These are phyloP conservation scores for Climacium dendroides DNA, from an alignment of 225 moss, liverwort and hornwort genomes.

Conservation along the genomic window DNA sequence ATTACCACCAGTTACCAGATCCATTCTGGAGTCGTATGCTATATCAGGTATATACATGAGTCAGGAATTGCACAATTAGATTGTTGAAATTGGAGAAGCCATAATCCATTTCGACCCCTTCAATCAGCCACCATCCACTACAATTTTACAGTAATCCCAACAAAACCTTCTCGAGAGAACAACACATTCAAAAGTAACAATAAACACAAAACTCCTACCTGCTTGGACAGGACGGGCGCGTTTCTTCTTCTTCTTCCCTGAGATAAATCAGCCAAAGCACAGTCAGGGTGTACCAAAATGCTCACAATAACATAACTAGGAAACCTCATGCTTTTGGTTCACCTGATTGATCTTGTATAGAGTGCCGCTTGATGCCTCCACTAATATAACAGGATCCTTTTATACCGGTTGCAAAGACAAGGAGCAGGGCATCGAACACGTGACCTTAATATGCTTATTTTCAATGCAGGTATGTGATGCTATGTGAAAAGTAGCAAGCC, in stretches of 20 bases:
- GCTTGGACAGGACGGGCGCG: slow-evolving; percentile 77
- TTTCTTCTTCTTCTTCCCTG: slow-evolving; percentile 99
- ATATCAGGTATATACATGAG: slow-evolving; percentile 1
- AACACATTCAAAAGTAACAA: slow-evolving; percentile 1
- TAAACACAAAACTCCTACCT: slow-evolving; percentile 51
- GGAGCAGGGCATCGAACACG: slow-evolving; percentile 11
- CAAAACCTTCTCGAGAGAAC: not conserved
- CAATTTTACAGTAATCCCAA: not conserved
- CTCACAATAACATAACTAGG: slow-evolving; percentile 22
- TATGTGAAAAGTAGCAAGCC: slow-evolving; percentile 29
- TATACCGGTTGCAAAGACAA: slow-evolving; percentile 17
- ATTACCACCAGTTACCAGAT: not conserved
- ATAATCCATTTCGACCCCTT: slow-evolving; percentile 2
- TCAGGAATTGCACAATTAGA: slow-evolving; percentile 13
- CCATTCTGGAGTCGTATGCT: not conserved
- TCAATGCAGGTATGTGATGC: slow-evolving; percentile 37
- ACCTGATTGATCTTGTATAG: slow-evolving; percentile 40
- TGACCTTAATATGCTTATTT: slow-evolving; percentile 30
- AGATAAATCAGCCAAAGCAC: slow-evolving; percentile 91
- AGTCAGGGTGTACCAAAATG: slow-evolving; percentile 75
- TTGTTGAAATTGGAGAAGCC: not conserved
- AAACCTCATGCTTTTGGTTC: slow-evolving; percentile 34
- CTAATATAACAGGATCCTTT: slow-evolving; percentile 35
- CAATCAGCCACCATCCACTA: slow-evolving; percentile 15
- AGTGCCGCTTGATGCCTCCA: slow-evolving; percentile 34